A percentile compares a stretch with the other conserved stretches of the same genome.
These are phyloP conservation scores for Metschnikowia kunwiensis DNA, from an alignment of 805 yeast species.

Conservation along the genomic window DNA sequence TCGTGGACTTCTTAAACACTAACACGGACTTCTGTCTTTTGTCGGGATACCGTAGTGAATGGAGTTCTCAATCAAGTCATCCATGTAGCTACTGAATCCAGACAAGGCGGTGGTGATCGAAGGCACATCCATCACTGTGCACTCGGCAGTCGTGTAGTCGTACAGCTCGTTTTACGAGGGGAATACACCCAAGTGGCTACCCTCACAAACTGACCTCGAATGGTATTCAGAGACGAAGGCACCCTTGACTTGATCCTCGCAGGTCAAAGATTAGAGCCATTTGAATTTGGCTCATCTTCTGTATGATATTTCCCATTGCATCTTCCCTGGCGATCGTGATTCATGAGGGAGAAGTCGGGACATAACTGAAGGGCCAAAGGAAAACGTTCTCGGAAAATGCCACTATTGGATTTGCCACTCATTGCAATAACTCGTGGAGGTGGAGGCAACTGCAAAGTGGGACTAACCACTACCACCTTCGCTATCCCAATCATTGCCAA, in stretches of 20 bases:
- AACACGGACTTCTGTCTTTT: conserved; percentile 85
- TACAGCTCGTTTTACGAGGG: conserved; percentile 99
- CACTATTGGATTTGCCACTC: too few species aligned
- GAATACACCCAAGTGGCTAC: conserved; percentile 97
- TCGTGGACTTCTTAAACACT: too few species aligned
- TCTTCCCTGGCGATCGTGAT: too few species aligned
- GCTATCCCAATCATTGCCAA: too few species aligned
- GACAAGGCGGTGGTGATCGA: conserved; percentile 93
- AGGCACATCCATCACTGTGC: conserved; percentile 99
- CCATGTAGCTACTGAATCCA: conserved; percentile 99
- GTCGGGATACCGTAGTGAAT: conserved; percentile 94
- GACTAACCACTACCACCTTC: too few species aligned
- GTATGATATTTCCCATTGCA: too few species aligned
- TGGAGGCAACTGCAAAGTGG: too few species aligned
- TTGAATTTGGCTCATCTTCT: neutral
- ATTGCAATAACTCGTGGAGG: too few species aligned
- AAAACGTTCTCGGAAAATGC: too few species aligned
- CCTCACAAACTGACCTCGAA: conserved; percentile 96
- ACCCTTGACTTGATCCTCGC: conserved; percentile 84
- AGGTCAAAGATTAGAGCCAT: neutral
- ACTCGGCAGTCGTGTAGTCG: conserved; percentile 99
- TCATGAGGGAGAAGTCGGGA: too few species aligned
- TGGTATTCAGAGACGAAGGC: conserved; percentile 97
- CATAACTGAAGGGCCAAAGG: too few species aligned
- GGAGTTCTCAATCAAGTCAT: conserved; percentile 90